These are phyloP conservation scores for Fusarium brevicatenulatum DNA, from an alignment of 2,329 filamentous ascomycete species.

Conservation along the genomic window DNA sequence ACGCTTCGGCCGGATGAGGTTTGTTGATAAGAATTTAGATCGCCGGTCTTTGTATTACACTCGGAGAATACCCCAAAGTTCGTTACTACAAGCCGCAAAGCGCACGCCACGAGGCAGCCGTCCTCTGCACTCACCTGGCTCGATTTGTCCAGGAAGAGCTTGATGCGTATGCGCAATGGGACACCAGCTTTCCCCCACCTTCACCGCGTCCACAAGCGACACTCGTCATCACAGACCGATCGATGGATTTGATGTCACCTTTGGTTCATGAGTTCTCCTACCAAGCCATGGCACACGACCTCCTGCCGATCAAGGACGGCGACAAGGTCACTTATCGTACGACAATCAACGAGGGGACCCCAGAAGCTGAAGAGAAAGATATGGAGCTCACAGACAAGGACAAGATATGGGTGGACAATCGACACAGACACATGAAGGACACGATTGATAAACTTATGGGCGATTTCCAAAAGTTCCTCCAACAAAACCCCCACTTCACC, in stretches of 20 bases:
- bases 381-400: constrained; percentile 93
- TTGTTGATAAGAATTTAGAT: constrained; percentile 44
- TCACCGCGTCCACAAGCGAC: constrained; percentile 81
- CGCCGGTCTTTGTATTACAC: constrained; percentile 79
- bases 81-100: constrained; percentile 85
- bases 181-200: constrained; percentile 85
- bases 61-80: constrained; percentile 95
- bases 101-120: constrained; percentile 84
- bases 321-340: constrained; percentile 91
- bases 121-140: constrained; percentile 88
- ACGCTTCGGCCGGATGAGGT: neutral
- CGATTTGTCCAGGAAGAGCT: constrained; percentile 92
- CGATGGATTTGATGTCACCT: constrained; percentile 91
- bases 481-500: constrained; percentile 91
- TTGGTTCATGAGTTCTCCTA: constrained; percentile 97
- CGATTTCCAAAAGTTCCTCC: constrained; percentile 92
- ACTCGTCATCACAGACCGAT: constrained; percentile 87
- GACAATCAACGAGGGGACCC: constrained; percentile 76
- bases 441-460: constrained; percentile 92
- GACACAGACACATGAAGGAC: constrained; percentile 97
- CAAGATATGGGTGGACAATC: constrained; percentile 93
- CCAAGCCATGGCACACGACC: constrained; percentile 96
- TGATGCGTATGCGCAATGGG: constrained; percentile 86
- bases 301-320: constrained; percentile 86
- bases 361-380: constrained; percentile 82